Percentiles rank a stretch among this genome's conserved stretches.
These are phyloP conservation scores for Comarum palustre DNA, from an alignment of 306 rosid species.

Conservation along the genomic window DNA sequence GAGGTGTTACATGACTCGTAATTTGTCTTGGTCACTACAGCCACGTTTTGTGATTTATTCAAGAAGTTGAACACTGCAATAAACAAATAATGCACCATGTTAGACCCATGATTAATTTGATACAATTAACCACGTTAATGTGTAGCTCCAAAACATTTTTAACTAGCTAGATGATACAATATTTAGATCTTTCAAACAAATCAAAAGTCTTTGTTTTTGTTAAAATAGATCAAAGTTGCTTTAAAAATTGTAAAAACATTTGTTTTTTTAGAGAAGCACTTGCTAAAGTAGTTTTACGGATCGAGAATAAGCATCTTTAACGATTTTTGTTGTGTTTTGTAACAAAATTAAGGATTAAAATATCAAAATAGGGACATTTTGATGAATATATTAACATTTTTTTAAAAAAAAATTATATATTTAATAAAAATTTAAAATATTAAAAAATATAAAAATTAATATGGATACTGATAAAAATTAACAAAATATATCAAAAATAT, in stretches of 20 bases:
- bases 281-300: not conserved
- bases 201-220: not conserved
- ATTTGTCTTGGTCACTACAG: constrained; percentile 49
- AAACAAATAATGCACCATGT: not conserved
- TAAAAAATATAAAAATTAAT: too few relatives aligned
- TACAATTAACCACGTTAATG: not conserved
- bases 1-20: constrained; percentile 38
- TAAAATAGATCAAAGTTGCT: not conserved
- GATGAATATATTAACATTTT: too few relatives aligned
- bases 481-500: too few relatives aligned
- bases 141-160: too few relatives aligned
- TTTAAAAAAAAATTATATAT: too few relatives aligned
- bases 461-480: too few relatives aligned
- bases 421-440: too few relatives aligned
- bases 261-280: not conserved
- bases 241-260: not conserved
- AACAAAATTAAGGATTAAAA: too few relatives aligned
- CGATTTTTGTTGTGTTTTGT: too few relatives aligned
- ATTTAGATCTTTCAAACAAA: not conserved
- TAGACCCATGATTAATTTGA: not conserved
- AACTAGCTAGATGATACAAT: too few relatives aligned
- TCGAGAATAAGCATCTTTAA: not conserved
- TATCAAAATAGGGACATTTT: too few relatives aligned
- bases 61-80: constrained; percentile 56
- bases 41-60: constrained; percentile 44